Conservation (phyloP, 2,329 filamentous ascomycete species). For the Colletotrichum liriopes region DNA sequence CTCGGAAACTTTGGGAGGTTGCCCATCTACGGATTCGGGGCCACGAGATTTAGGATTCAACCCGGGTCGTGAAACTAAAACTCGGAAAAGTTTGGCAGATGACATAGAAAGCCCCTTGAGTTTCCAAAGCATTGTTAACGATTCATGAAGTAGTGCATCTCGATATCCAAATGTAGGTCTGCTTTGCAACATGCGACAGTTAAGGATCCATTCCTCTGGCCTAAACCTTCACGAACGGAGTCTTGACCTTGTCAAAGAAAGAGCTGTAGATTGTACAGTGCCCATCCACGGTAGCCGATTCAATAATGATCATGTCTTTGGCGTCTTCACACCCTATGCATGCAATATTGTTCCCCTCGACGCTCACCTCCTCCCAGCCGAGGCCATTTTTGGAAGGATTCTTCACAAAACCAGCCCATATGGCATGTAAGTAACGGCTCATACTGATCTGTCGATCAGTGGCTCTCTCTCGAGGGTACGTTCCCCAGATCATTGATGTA, state of each 20-base stretch:
- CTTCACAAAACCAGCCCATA: conserved; percentile 28
- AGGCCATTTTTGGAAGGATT: conserved; percentile 14
- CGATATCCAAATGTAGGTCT: neutral
- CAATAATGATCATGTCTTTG: neutral
- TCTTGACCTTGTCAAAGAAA: conserved; percentile 13
- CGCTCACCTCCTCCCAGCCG: conserved; percentile 20
- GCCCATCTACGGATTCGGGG: no score
- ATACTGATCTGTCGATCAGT: conserved; percentile 11
- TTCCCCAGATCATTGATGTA: conserved; percentile 27
- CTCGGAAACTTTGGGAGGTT: no score
- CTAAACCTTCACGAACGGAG: conserved; percentile 17
- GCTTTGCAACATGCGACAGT: no score
- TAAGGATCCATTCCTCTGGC: neutral
- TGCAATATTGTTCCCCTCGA: neutral
- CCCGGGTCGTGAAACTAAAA: no score
- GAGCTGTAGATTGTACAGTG: conserved; percentile 7
- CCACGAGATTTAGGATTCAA: no score
- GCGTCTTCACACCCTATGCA: conserved; percentile 14
- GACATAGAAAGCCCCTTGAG: no score
- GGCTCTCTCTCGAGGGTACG: conserved; percentile 15
- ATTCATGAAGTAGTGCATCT: no score
- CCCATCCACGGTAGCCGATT: conserved; percentile 5
- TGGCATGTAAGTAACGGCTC: conserved; percentile 14
- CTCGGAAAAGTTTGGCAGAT: no score
- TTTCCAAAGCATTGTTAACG: no score